Conservation (phyloP, 164 flowering plant genomes). For the Tinospora cordifolia region DNA sequence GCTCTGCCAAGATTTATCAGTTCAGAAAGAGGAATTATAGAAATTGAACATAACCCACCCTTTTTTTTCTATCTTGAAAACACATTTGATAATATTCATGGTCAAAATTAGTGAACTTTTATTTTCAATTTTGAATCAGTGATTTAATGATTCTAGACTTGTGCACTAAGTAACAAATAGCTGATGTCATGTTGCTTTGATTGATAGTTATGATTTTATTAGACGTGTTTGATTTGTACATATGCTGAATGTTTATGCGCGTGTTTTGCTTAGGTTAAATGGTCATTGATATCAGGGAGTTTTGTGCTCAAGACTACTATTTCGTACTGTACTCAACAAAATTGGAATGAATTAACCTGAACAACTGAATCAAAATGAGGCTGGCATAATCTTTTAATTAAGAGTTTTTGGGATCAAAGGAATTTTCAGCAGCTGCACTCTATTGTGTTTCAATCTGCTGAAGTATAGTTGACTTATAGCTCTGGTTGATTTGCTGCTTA, state of each 20-base stretch:
- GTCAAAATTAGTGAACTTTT: no score
- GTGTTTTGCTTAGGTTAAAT: neutral
- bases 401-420: neutral
- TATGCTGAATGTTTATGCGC: neutral
- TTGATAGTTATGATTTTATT: neutral
- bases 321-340: neutral
- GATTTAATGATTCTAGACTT: no score
- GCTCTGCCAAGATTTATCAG: neutral
- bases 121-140: no score
- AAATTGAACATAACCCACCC: no score
- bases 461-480: no score
- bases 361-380: neutral
- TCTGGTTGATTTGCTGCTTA: no score
- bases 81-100: no score
- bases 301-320: neutral
- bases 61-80: no score
- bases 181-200: no score
- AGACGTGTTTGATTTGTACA: neutral
- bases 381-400: neutral
- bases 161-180: no score
- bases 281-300: neutral
- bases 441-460: no score
- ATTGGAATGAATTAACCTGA: neutral
- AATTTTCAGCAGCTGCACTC: neutral
- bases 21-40: neutral